A percentile compares a stretch with the other conserved stretches of the same genome.
Evolutionary conservation across 495 filamentous ascomycete genomes (phyloP).

Genomic region (Penicillium odoratum): DNA sequence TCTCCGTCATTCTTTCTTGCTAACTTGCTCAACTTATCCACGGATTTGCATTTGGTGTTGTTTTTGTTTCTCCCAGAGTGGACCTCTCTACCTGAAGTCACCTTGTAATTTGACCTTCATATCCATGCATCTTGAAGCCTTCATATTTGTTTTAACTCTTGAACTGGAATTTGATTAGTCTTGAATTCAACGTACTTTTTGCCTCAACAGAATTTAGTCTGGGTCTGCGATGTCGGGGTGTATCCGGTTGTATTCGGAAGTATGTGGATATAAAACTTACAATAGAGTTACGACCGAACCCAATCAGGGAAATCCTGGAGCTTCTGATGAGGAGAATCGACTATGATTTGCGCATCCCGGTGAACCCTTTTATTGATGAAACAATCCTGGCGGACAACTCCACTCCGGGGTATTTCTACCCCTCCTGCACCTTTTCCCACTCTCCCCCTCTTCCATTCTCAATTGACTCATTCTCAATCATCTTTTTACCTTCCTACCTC

Average conservation of each 20-base stretch:
- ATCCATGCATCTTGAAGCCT: conserved; percentile 17
- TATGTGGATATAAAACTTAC: conserved; percentile 7
- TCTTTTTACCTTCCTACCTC: not conserved
- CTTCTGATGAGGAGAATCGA: not conserved
- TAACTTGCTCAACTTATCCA: conserved; percentile 4
- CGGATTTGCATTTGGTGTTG: conserved; percentile 19
- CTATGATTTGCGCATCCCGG: conserved; percentile 14
- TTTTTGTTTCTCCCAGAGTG: conserved; percentile 6
- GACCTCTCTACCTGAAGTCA: conserved; percentile 3
- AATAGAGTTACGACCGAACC: conserved; percentile 13
- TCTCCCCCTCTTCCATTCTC: conserved; percentile 2
- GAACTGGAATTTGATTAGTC: conserved; percentile 5
- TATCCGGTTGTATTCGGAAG: conserved; percentile 20
- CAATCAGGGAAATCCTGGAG: conserved; percentile 8
- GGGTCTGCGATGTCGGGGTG: not conserved
- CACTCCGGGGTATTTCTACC: conserved; percentile 24
- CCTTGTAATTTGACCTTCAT: conserved; percentile 13
- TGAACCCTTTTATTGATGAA: conserved; percentile 17
- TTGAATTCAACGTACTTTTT: conserved; percentile 2
- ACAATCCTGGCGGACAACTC: conserved; percentile 9
- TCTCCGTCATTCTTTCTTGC: not conserved
- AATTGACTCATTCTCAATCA: conserved; percentile 4
- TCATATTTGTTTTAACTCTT: conserved; percentile 12
- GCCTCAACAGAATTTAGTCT: not conserved
- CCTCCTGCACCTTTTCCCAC: conserved; percentile 12